These are phyloP conservation scores for Sporothrix protearum DNA, from an alignment of 2,329 filamentous ascomycete species.

Conservation along the genomic window DNA sequence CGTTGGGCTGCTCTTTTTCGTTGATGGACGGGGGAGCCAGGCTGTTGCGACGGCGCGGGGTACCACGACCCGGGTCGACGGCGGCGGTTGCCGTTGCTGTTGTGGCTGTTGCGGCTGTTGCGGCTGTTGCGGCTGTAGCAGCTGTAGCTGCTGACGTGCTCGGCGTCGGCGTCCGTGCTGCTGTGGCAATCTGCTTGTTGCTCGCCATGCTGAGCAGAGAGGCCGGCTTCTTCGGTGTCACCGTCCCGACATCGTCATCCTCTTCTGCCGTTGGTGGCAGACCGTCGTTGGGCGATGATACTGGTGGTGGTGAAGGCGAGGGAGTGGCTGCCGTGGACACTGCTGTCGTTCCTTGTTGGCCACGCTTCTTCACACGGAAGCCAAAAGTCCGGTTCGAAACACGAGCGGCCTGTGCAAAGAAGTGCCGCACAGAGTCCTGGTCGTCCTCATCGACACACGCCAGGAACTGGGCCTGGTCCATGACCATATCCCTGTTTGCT, in stretches of 20 bases:
- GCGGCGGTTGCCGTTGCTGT: background rate
- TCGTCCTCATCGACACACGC: slow-evolving; percentile 48
- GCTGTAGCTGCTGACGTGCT: background rate
- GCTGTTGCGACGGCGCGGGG: slow-evolving; percentile 15
- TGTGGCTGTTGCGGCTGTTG: background rate
- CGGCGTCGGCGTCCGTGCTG: background rate
- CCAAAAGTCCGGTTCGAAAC: slow-evolving; percentile 45
- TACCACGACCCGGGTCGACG: background rate
- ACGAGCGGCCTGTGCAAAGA: slow-evolving; percentile 42
- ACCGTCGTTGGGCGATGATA: background rate
- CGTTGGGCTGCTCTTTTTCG: slow-evolving; percentile 24
- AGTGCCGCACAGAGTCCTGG: slow-evolving; percentile 39
- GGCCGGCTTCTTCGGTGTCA: slow-evolving; percentile 35
- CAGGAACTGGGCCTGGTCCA: slow-evolving; percentile 35
- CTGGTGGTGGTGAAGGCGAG: background rate
- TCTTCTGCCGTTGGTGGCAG: background rate
- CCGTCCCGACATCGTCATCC: slow-evolving; percentile 29
- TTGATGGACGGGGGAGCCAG: slow-evolving; percentile 27
- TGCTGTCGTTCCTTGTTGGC: slow-evolving; percentile 29
- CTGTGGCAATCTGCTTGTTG: background rate
- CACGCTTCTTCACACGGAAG: slow-evolving; percentile 42
- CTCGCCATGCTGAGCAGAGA: slow-evolving; percentile 30
- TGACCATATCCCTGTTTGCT: slow-evolving; percentile 7
- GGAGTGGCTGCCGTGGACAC: background rate
- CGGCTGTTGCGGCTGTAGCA: too few relatives aligned